Conservation (phyloP, 768 basidiomycete species). For the Trametes meyenii region DNA sequence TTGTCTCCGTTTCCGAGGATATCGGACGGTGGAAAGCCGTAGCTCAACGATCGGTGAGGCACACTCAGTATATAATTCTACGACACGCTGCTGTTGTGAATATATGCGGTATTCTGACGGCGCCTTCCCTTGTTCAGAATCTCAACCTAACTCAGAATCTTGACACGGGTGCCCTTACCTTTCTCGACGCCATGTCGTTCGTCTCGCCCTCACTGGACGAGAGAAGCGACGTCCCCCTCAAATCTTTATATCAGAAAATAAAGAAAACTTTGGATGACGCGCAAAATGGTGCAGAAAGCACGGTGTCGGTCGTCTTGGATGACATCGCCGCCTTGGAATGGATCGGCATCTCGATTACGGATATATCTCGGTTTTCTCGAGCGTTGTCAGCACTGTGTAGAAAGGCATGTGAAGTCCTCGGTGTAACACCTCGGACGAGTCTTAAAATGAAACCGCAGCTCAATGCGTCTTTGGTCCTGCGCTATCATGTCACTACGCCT, state of each 20-base stretch:
- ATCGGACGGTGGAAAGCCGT: conserved; percentile 64
- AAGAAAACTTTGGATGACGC: background rate
- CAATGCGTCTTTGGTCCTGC: conserved; percentile 57
- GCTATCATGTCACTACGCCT: conserved; percentile 58
- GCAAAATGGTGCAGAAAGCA: conserved; percentile 17
- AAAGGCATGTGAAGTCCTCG: conserved; percentile 42
- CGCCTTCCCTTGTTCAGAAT: conserved; percentile 28
- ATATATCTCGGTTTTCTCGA: conserved; percentile 60
- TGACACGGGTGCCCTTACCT: conserved; percentile 46
- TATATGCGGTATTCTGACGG: no score
- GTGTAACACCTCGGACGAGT: no score
- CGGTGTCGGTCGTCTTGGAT: conserved; percentile 64
- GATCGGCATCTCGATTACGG: conserved; percentile 59
- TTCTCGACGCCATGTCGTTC: conserved; percentile 54
- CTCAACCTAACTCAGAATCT: conserved; percentile 37
- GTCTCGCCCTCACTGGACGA: conserved; percentile 29
- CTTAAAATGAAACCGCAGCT: conserved; percentile 39
- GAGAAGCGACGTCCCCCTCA: conserved; percentile 20
- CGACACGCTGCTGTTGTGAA: no score
- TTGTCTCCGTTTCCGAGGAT: conserved; percentile 62
- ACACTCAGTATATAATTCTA: no score
- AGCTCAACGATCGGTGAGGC: conserved; percentile 62
- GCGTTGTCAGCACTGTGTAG: conserved; percentile 59
- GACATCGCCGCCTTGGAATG: conserved; percentile 70
- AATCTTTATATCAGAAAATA: conserved; percentile 25